Conservation (phyloP, 345 rosid genomes). For the Acer yangbiense region DNA sequence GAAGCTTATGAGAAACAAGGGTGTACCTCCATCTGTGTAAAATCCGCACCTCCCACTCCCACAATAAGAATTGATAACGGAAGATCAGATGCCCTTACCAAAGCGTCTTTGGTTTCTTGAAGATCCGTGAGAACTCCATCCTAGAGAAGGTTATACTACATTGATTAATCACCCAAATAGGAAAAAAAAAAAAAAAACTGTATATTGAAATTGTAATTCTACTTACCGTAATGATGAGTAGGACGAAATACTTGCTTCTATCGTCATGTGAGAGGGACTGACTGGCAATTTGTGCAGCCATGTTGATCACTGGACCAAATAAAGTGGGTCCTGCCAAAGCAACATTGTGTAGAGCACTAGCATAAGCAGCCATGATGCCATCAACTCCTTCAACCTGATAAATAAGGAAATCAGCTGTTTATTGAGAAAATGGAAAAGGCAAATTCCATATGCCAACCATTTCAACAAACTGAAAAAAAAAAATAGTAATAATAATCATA, state of each 20-base stretch:
- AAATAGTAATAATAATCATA: background rate
- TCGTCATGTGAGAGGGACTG: conserved; percentile 28
- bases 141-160: conserved; percentile 32
- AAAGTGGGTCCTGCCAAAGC: conserved; percentile 73
- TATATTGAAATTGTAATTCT: background rate
- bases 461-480: background rate
- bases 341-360: conserved; percentile 52
- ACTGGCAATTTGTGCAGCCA: conserved; percentile 56
- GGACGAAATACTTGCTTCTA: conserved; percentile 46
- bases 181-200: background rate
- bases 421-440: background rate
- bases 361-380: conserved; percentile 84
- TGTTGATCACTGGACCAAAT: conserved; percentile 61
- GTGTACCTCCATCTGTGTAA: conserved; percentile 86
- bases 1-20: background rate
- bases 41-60: conserved; percentile 84
- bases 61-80: conserved; percentile 85
- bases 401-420: conserved; percentile 3
- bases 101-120: conserved; percentile 69
- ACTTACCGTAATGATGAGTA: conserved; percentile 66
- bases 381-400: conserved; percentile 79
- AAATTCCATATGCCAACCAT: conserved; percentile 1
- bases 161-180: background rate
- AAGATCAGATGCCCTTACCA: conserved; percentile 92
- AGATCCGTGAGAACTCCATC: conserved; percentile 89